phyloP scores from a whole-genome alignment of 805 yeast species.

The Torulaspora delbrueckii region DNA sequence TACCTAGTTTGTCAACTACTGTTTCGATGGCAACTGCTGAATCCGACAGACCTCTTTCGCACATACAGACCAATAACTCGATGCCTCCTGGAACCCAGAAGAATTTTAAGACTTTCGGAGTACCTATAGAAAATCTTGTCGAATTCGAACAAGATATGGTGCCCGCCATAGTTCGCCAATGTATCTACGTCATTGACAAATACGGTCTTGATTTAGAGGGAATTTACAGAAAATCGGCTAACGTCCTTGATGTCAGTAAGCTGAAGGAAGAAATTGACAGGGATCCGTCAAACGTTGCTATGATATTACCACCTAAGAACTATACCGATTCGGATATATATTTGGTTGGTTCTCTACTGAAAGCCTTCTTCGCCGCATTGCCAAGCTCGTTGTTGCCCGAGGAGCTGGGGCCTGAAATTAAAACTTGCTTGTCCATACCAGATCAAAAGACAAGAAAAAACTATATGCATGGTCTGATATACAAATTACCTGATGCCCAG shows the following conservation, averaged over 20 bases:
- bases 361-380: constrained; percentile 73
- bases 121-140: constrained; percentile 70
- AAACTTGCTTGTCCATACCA: constrained; percentile 60
- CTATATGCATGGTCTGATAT: constrained; percentile 76
- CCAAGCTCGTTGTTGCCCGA: constrained; percentile 52
- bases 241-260: constrained; percentile 65
- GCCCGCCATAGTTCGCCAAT: constrained; percentile 82
- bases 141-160: constrained; percentile 86
- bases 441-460: constrained; percentile 63
- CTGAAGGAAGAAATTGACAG: constrained; percentile 65
- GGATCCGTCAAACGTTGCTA: constrained; percentile 62
- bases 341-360: constrained; percentile 81
- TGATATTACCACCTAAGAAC: constrained; percentile 51
- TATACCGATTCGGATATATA: constrained; percentile 77
- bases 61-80: constrained; percentile 29
- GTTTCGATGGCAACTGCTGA: constrained; percentile 20
- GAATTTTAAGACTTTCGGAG: constrained; percentile 64
- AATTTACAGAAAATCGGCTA: constrained; percentile 81
- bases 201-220: constrained; percentile 87
- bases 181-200: constrained; percentile 79
- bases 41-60: constrained; percentile 32
- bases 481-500: constrained; percentile 88
- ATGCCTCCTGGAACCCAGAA: constrained; percentile 38
- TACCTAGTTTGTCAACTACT: constrained; percentile 29
- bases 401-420: constrained; percentile 27